Evolutionary conservation across 1,139 yeast species (phyloP), one percentile per base, ranked within the genome.

Genomic region (Wickerhamomyces sp.): DNA sequence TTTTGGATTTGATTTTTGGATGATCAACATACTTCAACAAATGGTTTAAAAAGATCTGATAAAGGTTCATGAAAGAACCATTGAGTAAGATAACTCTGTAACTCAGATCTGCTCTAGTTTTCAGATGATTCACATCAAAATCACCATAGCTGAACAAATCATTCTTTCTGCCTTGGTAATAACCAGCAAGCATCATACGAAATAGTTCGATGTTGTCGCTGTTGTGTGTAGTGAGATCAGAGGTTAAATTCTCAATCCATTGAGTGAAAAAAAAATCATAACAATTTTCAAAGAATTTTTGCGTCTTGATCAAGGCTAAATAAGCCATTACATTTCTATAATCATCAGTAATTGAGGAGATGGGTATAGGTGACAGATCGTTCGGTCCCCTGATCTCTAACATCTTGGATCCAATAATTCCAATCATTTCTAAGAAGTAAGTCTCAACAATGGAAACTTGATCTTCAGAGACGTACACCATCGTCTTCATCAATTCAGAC

Each of bases 1-100:
- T 73, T 56, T 85, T 76, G 1, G 83, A 66, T 52, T 81, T 85
- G 27, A 79, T 73, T 53, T 80, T 82, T 1, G 73, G 55, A 49
- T 78, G 76, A 31, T 73, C 76, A 42, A 84, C 62, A 0, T 77
- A 66, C 7, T 61, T 64, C 14, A 83, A 56, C 4, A 87, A 62
- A 13, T 79, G 62, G 26, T 65, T 65, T 40, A 85, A 54, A 45
- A 84, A 78, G 5, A 67, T 66, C n/a, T 80, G 83, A 55, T 80
- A 81, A 2, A 76, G 63, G 6, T 65, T 47, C 36, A 57, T 46
- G 36, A 58, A 58, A 4, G 40, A 43, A 4, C 55, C 41, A 10
- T 46, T 29, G 4, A 49, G 33, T 7, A 58, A 39, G 1, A 45
- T 36, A 2, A 9, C n/a, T 10, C 26, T 27, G 23, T 45, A 46